Base-by-base conservation (phyloP, 2,329 filamentous ascomycete species). In the Fusarium buharicum region DNA sequence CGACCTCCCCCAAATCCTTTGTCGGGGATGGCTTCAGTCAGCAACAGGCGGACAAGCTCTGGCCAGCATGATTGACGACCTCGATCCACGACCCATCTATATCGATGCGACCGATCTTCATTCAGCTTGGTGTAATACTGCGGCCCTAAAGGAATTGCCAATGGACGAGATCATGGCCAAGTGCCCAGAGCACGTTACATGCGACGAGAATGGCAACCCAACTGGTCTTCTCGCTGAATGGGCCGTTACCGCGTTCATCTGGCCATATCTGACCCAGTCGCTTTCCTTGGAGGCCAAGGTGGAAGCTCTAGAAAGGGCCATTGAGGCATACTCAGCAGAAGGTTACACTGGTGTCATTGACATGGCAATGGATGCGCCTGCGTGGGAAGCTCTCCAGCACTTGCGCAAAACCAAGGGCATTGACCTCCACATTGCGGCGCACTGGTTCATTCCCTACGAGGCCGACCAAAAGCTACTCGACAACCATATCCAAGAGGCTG, bases 341-440 rank as follows among this genome's bases (percentile, higher is more conserved):
- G 82, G 82, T 1, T 82, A 81, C 47, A 82, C 81, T 0, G 80
- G 81, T 2, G 75, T 81, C 12, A 76, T 83, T 6, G 82, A 84
- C 10, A 84, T 84, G 82, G 81, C 82, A 3, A 83, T 83, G 81
- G 81, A 83, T 39, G 76, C 81, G 17, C 77, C 75, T 27, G 74
- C 75, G 0, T 84, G 82, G 81, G 75, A 76, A 18, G 68, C 70
- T 1, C 71, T 83, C 0, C 70, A 77, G 3, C 72, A 74, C 0
- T 67, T 81, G 0, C 74, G 68, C 8, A 64, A 67, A n/a, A 72
- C 74, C 2, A 66, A 63, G 9, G 60, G 67, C 1, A 47, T 78
- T 0, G 75, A 80, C 0, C 68, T 84, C 10, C 74, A 79, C 16
- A 66, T 84, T 3, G 79, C 79, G 16, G 81, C 82, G 5, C 78